Percentiles rank a stretch among this genome's conserved stretches.
Conservation (phyloP, 1,139 yeast species). For the Citeromyces siamensis region DNA sequence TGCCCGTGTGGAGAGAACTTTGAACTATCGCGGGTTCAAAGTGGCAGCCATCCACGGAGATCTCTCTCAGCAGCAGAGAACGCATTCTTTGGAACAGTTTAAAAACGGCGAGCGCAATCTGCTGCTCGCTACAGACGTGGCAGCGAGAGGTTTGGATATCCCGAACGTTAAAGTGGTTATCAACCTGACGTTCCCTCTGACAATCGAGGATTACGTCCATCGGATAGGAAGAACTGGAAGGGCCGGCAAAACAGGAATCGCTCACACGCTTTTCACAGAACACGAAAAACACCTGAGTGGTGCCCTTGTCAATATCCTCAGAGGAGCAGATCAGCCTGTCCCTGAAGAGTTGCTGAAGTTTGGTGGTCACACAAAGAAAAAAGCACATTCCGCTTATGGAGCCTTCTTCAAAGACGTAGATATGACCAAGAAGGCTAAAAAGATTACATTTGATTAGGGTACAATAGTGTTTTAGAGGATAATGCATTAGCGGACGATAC, state of each 20-base stretch:
- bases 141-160: constrained; percentile 96
- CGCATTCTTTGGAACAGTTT: constrained; percentile 75
- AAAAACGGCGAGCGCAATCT: constrained; percentile 69
- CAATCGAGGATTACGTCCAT: constrained; percentile 96
- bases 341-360: constrained; percentile 95
- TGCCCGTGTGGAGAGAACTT: constrained; percentile 68
- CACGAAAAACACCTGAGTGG: constrained; percentile 97
- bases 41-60: constrained; percentile 97
- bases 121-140: constrained; percentile 94
- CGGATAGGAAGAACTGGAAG: constrained; percentile 98
- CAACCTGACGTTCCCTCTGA: constrained; percentile 92
- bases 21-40: constrained; percentile 59
- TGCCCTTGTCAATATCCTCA: constrained; percentile 78
- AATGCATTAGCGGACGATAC: constrained; percentile 20
- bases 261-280: constrained; percentile 92
- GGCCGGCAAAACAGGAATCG: constrained; percentile 92
- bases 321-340: constrained; percentile 91
- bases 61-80: constrained; percentile 83
- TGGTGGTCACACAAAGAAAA: constrained; percentile 96
- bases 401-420: constrained; percentile 94
- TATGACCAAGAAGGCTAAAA: constrained; percentile 76
- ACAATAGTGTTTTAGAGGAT: constrained; percentile 18
- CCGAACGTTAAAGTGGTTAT: constrained; percentile 96
- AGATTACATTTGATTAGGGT: constrained; percentile 61
- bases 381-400: constrained; percentile 92